Base-by-base conservation (phyloP, 352 stramenopile genomes). In the Phytopythium oedochilum region DNA sequence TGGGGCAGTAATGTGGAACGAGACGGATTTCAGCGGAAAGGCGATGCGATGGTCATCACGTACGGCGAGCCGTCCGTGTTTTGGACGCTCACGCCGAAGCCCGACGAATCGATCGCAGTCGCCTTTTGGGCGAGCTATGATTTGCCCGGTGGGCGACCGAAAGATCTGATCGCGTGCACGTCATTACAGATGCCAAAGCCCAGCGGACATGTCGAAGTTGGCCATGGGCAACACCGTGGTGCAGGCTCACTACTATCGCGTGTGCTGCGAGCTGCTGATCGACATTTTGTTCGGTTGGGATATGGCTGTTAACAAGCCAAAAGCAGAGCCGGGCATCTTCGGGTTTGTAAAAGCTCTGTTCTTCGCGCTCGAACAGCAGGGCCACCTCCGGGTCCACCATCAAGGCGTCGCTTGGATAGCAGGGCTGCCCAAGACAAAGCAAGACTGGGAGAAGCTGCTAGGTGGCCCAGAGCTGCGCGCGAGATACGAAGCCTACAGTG, bases 71-170 rank as follows among this genome's bases (percentile, higher is more conserved):
- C 59, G 5, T 67, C 63, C 0, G 22, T 71, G 0, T 71, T 71
- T 29, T 71, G 63, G 63, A 71, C 59, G 29, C n/a, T 67, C 5
- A 71, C 63, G 1, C 63, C 63, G 17, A 71, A 71, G 18, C 63
- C 63, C 3, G 63, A 71, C 38, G 52, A 23, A 12, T 68, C 55
- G 2, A 48, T 71, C 3, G 38, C 53, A 6, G 57, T 49, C 31
- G 59, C 59, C 1, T 71, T 64, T 32, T 71, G 63, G 63, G 59
- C 55, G 4, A 52, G 52, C 5, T 36, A 22, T 0, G 25, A 57
- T 6, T 43, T 71, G 10, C 55, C 59, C 6, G 23, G 20, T 18
- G 59, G 40, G 3, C 46, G 56, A 3, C 63, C 63, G 0, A 17
- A 40, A 5, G 20, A 59, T 28, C 23, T 57, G 5, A 45, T 59